Conservation (phyloP, 2,329 filamentous ascomycete genomes). For the Didymosphaeria variabile region DNA sequence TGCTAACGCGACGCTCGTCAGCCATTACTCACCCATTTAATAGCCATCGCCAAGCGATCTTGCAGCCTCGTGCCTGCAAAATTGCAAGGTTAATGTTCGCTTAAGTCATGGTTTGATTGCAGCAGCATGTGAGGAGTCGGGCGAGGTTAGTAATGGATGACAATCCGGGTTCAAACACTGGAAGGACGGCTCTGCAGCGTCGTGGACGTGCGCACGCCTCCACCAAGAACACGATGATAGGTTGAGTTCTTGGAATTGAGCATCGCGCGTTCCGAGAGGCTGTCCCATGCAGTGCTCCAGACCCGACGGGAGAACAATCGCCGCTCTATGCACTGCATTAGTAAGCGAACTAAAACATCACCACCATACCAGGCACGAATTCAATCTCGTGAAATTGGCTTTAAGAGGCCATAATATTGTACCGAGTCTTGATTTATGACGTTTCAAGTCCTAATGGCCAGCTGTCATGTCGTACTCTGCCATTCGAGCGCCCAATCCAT, state of each 20-base stretch:
- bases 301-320: no score
- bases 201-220: not conserved
- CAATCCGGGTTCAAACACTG: not conserved
- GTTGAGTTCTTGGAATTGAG: not conserved
- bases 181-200: not conserved
- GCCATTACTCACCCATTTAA: constrained; percentile 15
- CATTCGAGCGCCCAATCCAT: constrained; percentile 32
- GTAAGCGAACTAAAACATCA: not conserved
- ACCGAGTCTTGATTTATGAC: no score
- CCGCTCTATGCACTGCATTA: not conserved
- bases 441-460: not conserved
- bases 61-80: constrained; percentile 5
- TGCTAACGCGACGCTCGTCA: constrained; percentile 1
- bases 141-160: constrained; percentile 4
- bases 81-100: not conserved
- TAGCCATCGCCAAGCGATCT: constrained; percentile 3
- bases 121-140: not conserved
- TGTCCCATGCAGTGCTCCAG: not conserved
- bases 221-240: not conserved
- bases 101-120: not conserved
- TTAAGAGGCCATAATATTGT: no score
- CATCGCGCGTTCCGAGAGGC: constrained; percentile 12
- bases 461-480: not conserved
- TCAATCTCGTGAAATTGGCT: not conserved
- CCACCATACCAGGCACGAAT: not conserved